phyloP scores from a whole-genome alignment of 192 early-diverging fungal genomes.

The Neocallimastix lanati region DNA sequence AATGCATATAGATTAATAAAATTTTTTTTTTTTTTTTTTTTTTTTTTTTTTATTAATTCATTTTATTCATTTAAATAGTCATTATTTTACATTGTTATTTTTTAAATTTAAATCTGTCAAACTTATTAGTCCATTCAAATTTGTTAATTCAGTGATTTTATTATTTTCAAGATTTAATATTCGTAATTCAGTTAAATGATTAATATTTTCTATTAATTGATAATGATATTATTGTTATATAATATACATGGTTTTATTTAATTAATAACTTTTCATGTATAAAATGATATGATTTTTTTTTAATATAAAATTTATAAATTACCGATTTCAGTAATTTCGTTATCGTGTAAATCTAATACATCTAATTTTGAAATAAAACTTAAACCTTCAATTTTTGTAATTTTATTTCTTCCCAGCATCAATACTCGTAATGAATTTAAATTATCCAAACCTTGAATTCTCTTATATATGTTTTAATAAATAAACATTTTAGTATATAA shows the following conservation, averaged over 20 bases:
- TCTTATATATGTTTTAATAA: conserved; percentile 2
- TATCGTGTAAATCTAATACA: conserved; percentile 28
- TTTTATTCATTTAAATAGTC: no score
- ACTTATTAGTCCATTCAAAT: conserved; percentile 4
- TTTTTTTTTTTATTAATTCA: no score
- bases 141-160: conserved; percentile 7
- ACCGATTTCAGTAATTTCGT: conserved; percentile 22
- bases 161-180: conserved; percentile 33
- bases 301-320: no score
- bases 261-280: no score
- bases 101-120: conserved; percentile 25
- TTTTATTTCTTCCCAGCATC: conserved; percentile 28
- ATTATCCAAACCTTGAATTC: conserved; percentile 12
- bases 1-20: no score
- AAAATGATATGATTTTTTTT: no score
- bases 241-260: no score
- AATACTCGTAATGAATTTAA: conserved; percentile 23
- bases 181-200: conserved; percentile 13
- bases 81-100: conserved; percentile 19
- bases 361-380: conserved; percentile 15
- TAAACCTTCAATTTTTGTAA: conserved; percentile 15
- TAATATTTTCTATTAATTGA: conserved; percentile 18
- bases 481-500: no score
- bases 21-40: no score
- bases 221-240: no score